Conservation (phyloP, 2,329 filamentous ascomycete genomes). For the Aspergillus neoniger region DNA sequence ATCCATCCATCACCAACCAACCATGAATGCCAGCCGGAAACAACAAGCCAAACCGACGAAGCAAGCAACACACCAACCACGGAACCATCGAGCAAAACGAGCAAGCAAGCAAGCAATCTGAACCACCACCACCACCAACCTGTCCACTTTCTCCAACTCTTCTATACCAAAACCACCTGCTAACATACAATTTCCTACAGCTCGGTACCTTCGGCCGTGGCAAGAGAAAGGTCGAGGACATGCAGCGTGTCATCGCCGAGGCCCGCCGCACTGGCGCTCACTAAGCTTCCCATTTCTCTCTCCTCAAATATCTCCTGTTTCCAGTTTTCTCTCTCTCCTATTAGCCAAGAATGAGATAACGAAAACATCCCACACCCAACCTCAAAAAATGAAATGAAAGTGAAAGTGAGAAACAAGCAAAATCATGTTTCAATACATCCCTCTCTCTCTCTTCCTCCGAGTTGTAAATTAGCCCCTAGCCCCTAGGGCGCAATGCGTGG, state of each 20-base stretch:
- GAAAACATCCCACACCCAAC: constrained; percentile 18
- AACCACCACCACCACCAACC: not conserved
- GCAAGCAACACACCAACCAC: not conserved
- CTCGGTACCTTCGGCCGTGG: constrained; percentile 98
- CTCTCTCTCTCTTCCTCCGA: not conserved
- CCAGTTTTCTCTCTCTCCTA: constrained; percentile 19
- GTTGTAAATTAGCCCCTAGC: too few species aligned
- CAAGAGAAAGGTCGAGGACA: constrained; percentile 99
- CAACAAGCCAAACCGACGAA: not conserved
- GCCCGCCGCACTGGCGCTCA: constrained; percentile 72
- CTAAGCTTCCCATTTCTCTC: constrained; percentile 49
- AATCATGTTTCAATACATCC: not conserved
- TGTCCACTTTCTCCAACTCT: not conserved
- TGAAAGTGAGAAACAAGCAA: not conserved
- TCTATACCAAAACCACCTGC: not conserved
- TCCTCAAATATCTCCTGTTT: constrained; percentile 17
- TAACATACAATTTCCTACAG: constrained; percentile 48
- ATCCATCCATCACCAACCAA: not conserved
- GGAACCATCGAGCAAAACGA: not conserved
- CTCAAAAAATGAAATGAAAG: constrained; percentile 20
- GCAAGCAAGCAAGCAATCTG: not conserved
- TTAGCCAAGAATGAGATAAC: constrained; percentile 31
- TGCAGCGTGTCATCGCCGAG: constrained; percentile 97
- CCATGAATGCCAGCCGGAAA: not conserved
- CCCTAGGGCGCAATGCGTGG: too few species aligned